Conservation (phyloP, 345 rosid genomes). For the Heritiera fomes region DNA sequence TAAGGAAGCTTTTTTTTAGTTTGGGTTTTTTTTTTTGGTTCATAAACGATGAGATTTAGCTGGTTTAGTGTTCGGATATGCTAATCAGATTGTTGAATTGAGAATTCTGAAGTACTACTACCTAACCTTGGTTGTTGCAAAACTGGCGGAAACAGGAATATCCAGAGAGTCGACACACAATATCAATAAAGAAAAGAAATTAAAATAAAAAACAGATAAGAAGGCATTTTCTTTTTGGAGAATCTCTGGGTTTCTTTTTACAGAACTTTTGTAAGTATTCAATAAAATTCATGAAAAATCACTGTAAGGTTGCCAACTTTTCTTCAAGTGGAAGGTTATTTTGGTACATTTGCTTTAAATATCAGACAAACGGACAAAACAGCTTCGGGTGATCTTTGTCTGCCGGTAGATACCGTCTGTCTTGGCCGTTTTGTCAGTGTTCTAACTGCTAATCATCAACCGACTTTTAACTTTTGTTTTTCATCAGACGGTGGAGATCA, state of each 20-base stretch:
- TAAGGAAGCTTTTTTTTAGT: background rate
- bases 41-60: background rate
- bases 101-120: background rate
- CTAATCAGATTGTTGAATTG: background rate
- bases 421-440: background rate
- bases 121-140: background rate
- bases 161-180: background rate
- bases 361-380: background rate
- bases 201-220: too few species aligned
- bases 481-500: conserved; percentile 88
- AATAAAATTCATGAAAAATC: background rate
- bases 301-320: background rate
- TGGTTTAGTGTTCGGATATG: conserved; percentile 6
- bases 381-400: background rate
- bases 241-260: too few species aligned
- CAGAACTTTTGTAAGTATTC: too few species aligned
- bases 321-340: background rate
- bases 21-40: background rate
- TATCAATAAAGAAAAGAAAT: too few species aligned
- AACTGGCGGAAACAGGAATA: background rate
- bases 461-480: background rate
- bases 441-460: background rate
- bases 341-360: background rate
- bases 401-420: too few species aligned
- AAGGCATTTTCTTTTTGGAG: too few species aligned